These are phyloP conservation scores for Venturiaceae sp. DNA, from an alignment of 2,329 filamentous ascomycete species.

Conservation along the genomic window DNA sequence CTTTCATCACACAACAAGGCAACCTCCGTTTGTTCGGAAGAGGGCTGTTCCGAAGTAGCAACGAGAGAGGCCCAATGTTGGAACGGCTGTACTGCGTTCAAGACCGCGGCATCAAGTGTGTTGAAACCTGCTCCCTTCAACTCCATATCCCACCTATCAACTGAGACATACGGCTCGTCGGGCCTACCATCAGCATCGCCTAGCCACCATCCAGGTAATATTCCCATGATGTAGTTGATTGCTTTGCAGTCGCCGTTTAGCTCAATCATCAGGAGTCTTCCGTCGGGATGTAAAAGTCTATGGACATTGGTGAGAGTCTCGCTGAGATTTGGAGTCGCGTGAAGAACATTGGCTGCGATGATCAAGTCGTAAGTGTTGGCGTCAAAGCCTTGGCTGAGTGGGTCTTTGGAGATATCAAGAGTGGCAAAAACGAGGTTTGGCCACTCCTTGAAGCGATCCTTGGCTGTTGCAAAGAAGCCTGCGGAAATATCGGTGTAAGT, in stretches of 20 bases:
- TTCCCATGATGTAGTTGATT: constrained; percentile 13
- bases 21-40: too few relatives aligned
- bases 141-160: background rate
- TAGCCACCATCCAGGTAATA: constrained; percentile 18
- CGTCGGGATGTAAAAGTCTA: constrained; percentile 14
- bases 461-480: constrained; percentile 7
- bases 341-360: constrained; percentile 17
- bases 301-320: constrained; percentile 11
- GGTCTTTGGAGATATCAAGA: constrained; percentile 8
- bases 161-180: background rate
- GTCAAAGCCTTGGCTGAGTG: constrained; percentile 10
- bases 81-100: too few relatives aligned
- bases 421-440: background rate
- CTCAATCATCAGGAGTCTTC: constrained; percentile 14
- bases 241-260: background rate
- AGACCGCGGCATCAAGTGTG: too few relatives aligned
- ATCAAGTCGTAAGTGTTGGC: constrained; percentile 15
- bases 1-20: too few relatives aligned
- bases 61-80: too few relatives aligned
- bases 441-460: background rate
- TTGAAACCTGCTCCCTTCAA: background rate
- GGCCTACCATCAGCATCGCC: background rate
- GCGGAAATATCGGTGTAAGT: constrained; percentile 11
- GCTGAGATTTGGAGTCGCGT: constrained; percentile 13
- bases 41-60: too few relatives aligned